Evolutionary conservation across 768 basidiomycete genomes (phyloP).

Genomic region (Boletus reticuloceps): DNA sequence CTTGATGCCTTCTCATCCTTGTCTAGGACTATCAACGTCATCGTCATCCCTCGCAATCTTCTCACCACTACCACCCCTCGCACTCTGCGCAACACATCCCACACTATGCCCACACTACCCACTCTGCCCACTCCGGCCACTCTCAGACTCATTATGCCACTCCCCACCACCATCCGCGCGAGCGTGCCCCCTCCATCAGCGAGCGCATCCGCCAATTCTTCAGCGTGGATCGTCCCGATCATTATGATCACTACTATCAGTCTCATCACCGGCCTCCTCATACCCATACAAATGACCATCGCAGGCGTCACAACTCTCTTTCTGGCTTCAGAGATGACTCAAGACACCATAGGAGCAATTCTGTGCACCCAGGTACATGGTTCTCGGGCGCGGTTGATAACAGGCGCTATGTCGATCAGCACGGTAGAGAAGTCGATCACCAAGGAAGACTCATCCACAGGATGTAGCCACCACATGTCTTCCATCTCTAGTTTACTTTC

Average conservation of each 20-base stretch:
- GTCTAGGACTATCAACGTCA: constrained; percentile 22
- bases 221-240: constrained; percentile 25
- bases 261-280: constrained; percentile 3
- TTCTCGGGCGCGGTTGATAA: constrained; percentile 21
- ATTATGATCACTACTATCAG: not conserved
- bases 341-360: constrained; percentile 13
- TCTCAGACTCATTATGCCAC: constrained; percentile 9
- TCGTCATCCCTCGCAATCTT: constrained; percentile 9
- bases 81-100: constrained; percentile 19
- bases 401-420: constrained; percentile 18
- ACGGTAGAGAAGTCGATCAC: constrained; percentile 28
- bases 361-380: constrained; percentile 20
- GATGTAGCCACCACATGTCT: constrained; percentile 13
- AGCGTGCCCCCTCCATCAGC: constrained; percentile 27
- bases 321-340: constrained; percentile 20
- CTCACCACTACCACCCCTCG: constrained; percentile 11
- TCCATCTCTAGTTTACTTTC: constrained; percentile 5
- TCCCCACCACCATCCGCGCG: constrained; percentile 7
- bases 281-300: constrained; percentile 7
- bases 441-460: constrained; percentile 24
- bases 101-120: constrained; percentile 1
- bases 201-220: constrained; percentile 40
- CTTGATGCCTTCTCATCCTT: not conserved
- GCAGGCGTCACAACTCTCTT: constrained; percentile 27
- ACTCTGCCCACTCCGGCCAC: constrained; percentile 1